phyloP scores from a whole-genome alignment of 2,329 filamentous ascomycete species.

The Ascochyta lentis region DNA sequence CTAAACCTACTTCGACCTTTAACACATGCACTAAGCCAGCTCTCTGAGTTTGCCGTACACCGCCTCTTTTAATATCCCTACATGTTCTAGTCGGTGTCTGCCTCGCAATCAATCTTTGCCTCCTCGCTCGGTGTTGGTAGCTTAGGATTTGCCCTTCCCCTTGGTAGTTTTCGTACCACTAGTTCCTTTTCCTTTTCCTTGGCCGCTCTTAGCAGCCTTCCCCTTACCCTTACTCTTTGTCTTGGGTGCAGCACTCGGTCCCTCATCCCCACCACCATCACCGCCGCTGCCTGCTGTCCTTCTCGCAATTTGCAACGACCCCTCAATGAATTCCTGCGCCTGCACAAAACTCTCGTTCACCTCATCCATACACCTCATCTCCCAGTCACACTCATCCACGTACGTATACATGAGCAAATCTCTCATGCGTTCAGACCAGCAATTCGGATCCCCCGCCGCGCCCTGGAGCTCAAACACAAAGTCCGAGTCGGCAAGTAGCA shows the following conservation, averaged over 20 bases:
- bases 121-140: neutral
- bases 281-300: neutral
- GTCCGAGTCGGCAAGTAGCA: neutral
- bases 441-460: neutral
- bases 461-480: neutral
- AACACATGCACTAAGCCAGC: neutral
- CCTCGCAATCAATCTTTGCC: neutral
- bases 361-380: neutral
- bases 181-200: too few relatives aligned
- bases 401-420: neutral
- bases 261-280: neutral
- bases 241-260: too few relatives aligned
- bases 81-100: neutral
- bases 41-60: neutral
- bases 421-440: neutral
- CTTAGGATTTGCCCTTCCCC: neutral
- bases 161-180: neutral
- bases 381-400: neutral
- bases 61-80: neutral
- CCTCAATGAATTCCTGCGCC: neutral
- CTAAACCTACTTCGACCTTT: neutral
- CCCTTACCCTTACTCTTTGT: neutral
- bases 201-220: neutral
- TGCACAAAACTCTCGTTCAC: neutral
- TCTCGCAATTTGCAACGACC: neutral